These are phyloP conservation scores for Gossypium bickii DNA, from an alignment of 345 rosid species.

Conservation along the genomic window DNA sequence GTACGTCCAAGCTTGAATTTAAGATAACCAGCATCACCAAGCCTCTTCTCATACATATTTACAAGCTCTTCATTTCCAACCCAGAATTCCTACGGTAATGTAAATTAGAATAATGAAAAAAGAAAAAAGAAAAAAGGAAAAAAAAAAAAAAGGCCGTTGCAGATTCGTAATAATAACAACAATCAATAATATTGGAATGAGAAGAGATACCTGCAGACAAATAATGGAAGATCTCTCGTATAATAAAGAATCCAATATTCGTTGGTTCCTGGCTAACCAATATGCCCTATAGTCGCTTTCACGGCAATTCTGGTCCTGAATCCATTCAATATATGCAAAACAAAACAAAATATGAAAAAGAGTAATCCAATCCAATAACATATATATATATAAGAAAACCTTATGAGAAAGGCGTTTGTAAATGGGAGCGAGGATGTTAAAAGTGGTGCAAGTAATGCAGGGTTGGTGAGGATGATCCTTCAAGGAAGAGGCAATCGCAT, in stretches of 20 bases:
- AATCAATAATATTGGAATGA: not conserved
- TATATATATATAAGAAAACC: conserved; percentile 15
- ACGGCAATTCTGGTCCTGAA: conserved; percentile 58
- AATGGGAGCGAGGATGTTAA: conserved; percentile 86
- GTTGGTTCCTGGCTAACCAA: conserved; percentile 75
- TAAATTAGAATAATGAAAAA: not conserved
- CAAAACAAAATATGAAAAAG: not conserved
- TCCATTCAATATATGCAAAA: not conserved
- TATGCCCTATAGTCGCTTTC: conserved; percentile 69
- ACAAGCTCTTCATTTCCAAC: conserved; percentile 87
- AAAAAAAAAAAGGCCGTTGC: not conserved
- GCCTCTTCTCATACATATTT: conserved; percentile 70
- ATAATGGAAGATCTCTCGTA: conserved; percentile 80
- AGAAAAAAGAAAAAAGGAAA: not conserved
- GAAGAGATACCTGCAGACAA: conserved; percentile 66
- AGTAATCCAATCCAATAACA: not conserved
- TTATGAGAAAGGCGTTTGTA: conserved; percentile 68
- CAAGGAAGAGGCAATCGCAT: conserved; percentile 76
- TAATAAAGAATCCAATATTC: conserved; percentile 75
- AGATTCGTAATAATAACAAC: not conserved
- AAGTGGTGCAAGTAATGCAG: conserved; percentile 78
- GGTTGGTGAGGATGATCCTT: conserved; percentile 65
- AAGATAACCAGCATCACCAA: conserved; percentile 79
- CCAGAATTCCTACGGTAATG: conserved; percentile 73
- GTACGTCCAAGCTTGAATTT: conserved; percentile 79